Base-by-base conservation (phyloP, 306 rosid genomes). In the Dryas alaskensis region DNA sequence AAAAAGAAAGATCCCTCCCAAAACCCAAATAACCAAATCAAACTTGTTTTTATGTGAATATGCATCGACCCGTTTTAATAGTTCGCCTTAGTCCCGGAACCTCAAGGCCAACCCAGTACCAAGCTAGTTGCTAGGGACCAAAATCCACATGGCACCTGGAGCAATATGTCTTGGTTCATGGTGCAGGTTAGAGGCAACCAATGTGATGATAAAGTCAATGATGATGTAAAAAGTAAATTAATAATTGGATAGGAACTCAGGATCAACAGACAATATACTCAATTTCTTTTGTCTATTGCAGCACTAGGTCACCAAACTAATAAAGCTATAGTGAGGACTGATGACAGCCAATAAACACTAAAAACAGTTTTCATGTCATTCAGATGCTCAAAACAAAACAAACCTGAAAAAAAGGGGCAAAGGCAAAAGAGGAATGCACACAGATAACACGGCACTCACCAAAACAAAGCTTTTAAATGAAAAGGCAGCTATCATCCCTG, bases 401-500 rank as follows among this genome's bases (percentile, higher is more conserved):
- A 31, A 31, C 37, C 69, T 62, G 14, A 37, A 43, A 44, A 78
- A 8, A 42, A 68, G 57, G 53, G 27, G 48, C 3, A n/a, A 66
- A 48, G 9, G 31, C 14, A 53, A 10, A 46, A 60, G 5, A 59
- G 8, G 68, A 42, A 59, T 62, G 65, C 79, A 68, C 64, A 49
- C 77, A 79, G 43, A 49, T 44, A 69, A 67, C 66, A 75, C 67
- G 53, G 49, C 76, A 70, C 67, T 25, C 73, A 58, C 49, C 13
- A 71, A 74, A 46, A 66, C 55, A 73, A 67, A 5, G 14, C 59
- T 70, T 73, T 60, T 14, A 12, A 53, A 37, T 47, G 8, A 16
- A 50, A 39, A n/a, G 42, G 63, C 49, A 45, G 66, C 81, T 17
- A 45, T 37, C 42, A 49, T 57, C 46, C 72, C 58, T 42, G 59